Base-by-base conservation (phyloP, 2,329 filamentous ascomycete genomes). In the Fonsecaea pedrosoi region DNA sequence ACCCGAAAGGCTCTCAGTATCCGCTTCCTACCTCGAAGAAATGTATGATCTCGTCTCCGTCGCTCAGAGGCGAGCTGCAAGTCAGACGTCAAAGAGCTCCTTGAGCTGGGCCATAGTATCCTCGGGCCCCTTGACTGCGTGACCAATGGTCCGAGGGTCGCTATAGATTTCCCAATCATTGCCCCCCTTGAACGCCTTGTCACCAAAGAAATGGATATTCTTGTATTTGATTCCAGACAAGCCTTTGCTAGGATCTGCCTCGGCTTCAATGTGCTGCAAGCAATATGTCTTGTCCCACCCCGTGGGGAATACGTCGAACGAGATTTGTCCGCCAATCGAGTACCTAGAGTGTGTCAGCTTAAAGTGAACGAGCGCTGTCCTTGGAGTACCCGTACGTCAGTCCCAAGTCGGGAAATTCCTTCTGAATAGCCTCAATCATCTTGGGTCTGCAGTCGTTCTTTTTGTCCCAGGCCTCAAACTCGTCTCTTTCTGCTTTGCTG, bases 221-320 rank as follows among this genome's bases (percentile, higher is more conserved):
- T 88, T 92, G 84, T 94, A 98, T 30, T 89, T 82, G 57, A 80
- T 72, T 4, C 82, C 82, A 7, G 78, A 77, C 70, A 96, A 83
- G 69, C 90, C 89, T 75, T 87, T 89, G 48, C 86, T 83, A 78
- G 79, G 72, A 18, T 80, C 77, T 74, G 90, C 89, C 79, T 97
- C 94, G 70, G 86, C 86, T 82, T 95, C 92, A 69, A 98, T 84
- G 80, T 97, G 94, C 74, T 87, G 84, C 73, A 98, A 85, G 83
- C 94, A 97, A 86, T 97, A 99, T 9, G 92, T 97, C 89, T 98
- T 99, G 83, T 99, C 95, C 95, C 95, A 99, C 76, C 95, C 95
- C 2, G 84, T 87, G 71, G 95, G 95, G 86, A 99, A 99, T 75
- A 98, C 91, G 77, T 99, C 95, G 79, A 99, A 99, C 67, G 94